These are phyloP conservation scores for Boletus tomentosulus DNA, from an alignment of 768 basidiomycete species.

Conservation along the genomic window DNA sequence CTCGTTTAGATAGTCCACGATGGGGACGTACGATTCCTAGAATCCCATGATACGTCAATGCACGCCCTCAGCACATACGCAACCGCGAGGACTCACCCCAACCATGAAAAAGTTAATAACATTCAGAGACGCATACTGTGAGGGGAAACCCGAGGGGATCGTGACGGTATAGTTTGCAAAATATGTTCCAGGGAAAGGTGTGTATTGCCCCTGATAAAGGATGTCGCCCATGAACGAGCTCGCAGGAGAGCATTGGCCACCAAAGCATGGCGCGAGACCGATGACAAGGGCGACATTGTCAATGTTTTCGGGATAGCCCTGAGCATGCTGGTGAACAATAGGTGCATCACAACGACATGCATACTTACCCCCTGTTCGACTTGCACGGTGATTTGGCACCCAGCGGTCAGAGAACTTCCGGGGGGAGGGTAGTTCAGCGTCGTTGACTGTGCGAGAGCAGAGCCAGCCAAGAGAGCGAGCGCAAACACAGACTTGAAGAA, in stretches of 20 bases:
- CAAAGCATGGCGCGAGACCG: slow-evolving; percentile 26
- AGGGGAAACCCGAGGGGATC: slow-evolving; percentile 22
- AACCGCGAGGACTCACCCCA: slow-evolving; percentile 31
- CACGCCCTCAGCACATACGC: neutral
- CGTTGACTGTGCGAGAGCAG: slow-evolving; percentile 10
- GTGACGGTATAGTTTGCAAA: slow-evolving; percentile 33
- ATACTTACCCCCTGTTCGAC: slow-evolving; percentile 8
- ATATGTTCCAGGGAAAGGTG: slow-evolving; percentile 14
- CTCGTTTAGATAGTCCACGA: slow-evolving; percentile 23
- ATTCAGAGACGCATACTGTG: slow-evolving; percentile 33
- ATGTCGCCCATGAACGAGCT: slow-evolving; percentile 26
- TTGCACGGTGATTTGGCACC: slow-evolving; percentile 6
- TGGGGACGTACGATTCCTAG: slow-evolving; percentile 10
- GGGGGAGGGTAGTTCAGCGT: slow-evolving; percentile 3
- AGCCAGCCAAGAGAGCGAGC: slow-evolving; percentile 10
- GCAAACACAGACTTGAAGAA: slow-evolving; percentile 13
- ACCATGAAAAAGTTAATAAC: slow-evolving; percentile 37
- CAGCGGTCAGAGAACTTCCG: neutral
- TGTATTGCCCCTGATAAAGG: slow-evolving; percentile 34
- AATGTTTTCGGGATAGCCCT: slow-evolving; percentile 22
- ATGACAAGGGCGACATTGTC: slow-evolving; percentile 30
- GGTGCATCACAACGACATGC: neutral
- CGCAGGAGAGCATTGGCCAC: slow-evolving; percentile 21
- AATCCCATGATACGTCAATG: neutral
- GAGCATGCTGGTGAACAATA: neutral